Evolutionary conservation across 805 yeast species (phyloP).

Genomic region (Monosporozyma servazzii): DNA sequence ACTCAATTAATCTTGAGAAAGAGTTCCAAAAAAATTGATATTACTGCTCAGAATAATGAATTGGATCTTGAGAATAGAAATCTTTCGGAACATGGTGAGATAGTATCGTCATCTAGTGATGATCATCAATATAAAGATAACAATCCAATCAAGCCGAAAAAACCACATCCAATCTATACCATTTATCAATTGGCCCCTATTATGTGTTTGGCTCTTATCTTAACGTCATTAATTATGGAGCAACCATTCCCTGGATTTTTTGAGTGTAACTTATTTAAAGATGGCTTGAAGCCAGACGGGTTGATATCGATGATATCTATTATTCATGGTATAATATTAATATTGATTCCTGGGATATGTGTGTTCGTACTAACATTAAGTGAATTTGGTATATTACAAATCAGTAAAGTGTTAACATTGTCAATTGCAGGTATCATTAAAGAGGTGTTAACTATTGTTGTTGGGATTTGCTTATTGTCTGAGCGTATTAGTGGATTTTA

Average conservation of each 20-base stretch:
- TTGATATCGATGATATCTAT: conserved; percentile 27
- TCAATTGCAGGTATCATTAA: conserved; percentile 90
- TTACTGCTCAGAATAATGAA: background rate
- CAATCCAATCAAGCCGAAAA: conserved; percentile 6
- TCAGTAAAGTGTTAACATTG: conserved; percentile 76
- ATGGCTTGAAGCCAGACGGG: conserved; percentile 1
- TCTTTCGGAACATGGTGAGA: background rate
- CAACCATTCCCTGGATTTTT: conserved; percentile 36
- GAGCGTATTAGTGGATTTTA: conserved; percentile 54
- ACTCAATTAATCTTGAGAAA: conserved; percentile 72
- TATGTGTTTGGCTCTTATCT: conserved; percentile 56
- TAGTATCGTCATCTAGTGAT: too few species aligned
- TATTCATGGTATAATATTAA: conserved; percentile 42
- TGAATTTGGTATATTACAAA: conserved; percentile 74
- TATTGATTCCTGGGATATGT: conserved; percentile 72
- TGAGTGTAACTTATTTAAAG: conserved; percentile 17
- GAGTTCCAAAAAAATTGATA: conserved; percentile 35
- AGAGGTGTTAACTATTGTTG: conserved; percentile 73
- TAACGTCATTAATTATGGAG: conserved; percentile 61
- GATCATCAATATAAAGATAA: background rate
- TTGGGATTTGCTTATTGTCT: conserved; percentile 60
- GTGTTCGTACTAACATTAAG: conserved; percentile 86
- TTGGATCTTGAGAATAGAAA: background rate
- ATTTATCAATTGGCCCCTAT: conserved; percentile 78
- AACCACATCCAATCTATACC: conserved; percentile 69